Conservation (phyloP, 495 filamentous ascomycete genomes). For the Trichoderma gamsii region DNA sequence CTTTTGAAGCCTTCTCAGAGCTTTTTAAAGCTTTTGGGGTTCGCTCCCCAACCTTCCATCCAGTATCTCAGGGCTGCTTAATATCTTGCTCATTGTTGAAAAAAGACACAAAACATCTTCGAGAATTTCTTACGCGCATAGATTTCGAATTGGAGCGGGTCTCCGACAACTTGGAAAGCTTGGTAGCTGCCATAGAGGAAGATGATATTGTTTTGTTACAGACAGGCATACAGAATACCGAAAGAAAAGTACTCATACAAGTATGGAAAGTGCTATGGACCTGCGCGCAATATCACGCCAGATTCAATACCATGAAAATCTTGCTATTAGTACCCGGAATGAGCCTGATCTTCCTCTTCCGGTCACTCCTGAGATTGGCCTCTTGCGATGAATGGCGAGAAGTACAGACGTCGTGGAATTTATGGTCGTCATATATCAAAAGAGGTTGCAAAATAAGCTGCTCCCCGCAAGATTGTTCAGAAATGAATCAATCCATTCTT, state of each 20-base stretch:
- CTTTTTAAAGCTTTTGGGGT: not conserved
- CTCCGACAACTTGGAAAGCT: not conserved
- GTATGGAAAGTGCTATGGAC: not conserved
- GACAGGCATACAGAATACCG: not conserved
- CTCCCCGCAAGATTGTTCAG: too few relatives aligned
- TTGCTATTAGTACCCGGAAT: not conserved
- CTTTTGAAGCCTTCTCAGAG: not conserved
- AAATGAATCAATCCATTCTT: too few relatives aligned
- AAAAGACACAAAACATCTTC: not conserved
- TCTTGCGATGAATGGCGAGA: not conserved
- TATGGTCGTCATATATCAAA: not conserved
- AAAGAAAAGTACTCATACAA: not conserved
- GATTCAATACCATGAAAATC: not conserved
- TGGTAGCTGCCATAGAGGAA: not conserved
- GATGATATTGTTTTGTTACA: not conserved
- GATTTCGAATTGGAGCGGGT: not conserved
- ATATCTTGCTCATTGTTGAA: not conserved
- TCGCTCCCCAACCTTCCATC: not conserved
- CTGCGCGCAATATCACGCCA: not conserved
- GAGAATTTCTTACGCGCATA: not conserved
- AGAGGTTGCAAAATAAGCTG: too few relatives aligned
- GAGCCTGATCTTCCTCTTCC: not conserved
- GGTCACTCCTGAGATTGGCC: not conserved
- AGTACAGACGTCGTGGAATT: not conserved
- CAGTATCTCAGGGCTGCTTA: not conserved